phyloP scores from a whole-genome alignment of 495 filamentous ascomycete genomes.

The Arthonia radiata region DNA sequence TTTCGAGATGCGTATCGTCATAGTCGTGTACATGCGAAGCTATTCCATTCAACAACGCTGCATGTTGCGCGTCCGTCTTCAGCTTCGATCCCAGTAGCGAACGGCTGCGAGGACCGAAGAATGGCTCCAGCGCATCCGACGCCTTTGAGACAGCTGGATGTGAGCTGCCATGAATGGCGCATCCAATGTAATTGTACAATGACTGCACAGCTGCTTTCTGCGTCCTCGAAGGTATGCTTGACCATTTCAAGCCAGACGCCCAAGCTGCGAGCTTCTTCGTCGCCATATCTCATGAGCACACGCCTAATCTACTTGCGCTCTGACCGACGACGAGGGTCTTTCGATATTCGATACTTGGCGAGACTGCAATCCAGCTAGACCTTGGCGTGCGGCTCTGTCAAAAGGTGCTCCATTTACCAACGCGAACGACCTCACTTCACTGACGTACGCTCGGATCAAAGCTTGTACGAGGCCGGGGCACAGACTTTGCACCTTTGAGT shows the following conservation, averaged over 20 bases:
- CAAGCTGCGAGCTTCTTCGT: conserved; percentile 16
- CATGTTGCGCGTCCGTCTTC: conserved; percentile 22
- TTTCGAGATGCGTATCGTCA: conserved; percentile 31
- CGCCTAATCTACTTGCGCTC: too few relatives aligned
- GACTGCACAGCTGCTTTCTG: conserved; percentile 9
- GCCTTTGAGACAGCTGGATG: conserved; percentile 24
- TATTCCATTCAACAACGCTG: conserved; percentile 28
- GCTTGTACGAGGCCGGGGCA: too few relatives aligned
- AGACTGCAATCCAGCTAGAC: too few relatives aligned
- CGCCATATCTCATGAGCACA: conserved; percentile 18
- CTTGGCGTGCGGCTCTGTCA: too few relatives aligned
- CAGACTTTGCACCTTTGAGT: too few relatives aligned
- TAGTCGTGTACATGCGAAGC: conserved; percentile 31
- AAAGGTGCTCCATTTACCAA: too few relatives aligned
- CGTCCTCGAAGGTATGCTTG: conserved; percentile 12
- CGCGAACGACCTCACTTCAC: too few relatives aligned
- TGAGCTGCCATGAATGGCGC: conserved; percentile 21
- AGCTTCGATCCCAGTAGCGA: conserved; percentile 17
- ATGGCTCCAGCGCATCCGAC: conserved; percentile 15
- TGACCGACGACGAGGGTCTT: too few relatives aligned
- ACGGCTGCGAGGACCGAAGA: conserved; percentile 21
- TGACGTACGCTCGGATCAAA: too few relatives aligned
- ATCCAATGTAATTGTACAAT: conserved; percentile 29
- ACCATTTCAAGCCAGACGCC: conserved; percentile 14
- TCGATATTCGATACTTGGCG: too few relatives aligned